These are phyloP conservation scores for Camillea tinctor DNA, from an alignment of 2,329 filamentous ascomycete genomes.

Conservation along the genomic window DNA sequence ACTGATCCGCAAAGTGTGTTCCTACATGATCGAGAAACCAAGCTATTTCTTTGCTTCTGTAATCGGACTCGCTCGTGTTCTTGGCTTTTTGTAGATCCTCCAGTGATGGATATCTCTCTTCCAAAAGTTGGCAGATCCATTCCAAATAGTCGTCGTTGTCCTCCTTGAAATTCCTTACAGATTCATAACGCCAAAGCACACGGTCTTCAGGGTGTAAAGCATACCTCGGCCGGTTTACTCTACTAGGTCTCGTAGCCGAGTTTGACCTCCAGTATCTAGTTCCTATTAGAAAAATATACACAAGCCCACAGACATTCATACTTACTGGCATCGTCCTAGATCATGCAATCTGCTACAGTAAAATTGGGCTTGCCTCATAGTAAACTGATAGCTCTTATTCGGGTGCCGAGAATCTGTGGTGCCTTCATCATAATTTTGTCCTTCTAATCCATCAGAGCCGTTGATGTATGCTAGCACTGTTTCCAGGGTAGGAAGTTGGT, in stretches of 20 bases:
- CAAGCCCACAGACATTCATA: neutral
- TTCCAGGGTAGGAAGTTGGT: constrained; percentile 12
- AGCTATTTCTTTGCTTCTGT: constrained; percentile 11
- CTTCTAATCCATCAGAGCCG: constrained; percentile 18
- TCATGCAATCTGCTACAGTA: constrained; percentile 15
- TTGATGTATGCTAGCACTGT: constrained; percentile 28
- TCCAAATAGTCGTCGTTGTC: neutral
- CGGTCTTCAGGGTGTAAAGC: constrained; percentile 30
- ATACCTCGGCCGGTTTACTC: constrained; percentile 21
- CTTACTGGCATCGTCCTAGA: constrained; percentile 29
- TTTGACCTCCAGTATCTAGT: constrained; percentile 11
- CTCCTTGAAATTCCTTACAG: neutral
- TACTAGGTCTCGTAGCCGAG: constrained; percentile 2
- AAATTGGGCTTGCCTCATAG: constrained; percentile 21
- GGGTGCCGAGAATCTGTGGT: constrained; percentile 16
- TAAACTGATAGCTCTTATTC: constrained; percentile 32
- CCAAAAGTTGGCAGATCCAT: too few species aligned
- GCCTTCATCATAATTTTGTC: constrained; percentile 2
- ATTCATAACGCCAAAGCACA: constrained; percentile 28
- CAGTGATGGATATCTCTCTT: too few species aligned
- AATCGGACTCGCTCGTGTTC: neutral
- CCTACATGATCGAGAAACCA: constrained; percentile 18
- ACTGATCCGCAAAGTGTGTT: constrained; percentile 6
- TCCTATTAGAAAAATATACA: constrained; percentile 11
- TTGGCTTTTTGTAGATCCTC: neutral